These are phyloP conservation scores for Bocquillonia castaneifolia DNA, from an alignment of 441 rosid genomes.

Conservation along the genomic window DNA sequence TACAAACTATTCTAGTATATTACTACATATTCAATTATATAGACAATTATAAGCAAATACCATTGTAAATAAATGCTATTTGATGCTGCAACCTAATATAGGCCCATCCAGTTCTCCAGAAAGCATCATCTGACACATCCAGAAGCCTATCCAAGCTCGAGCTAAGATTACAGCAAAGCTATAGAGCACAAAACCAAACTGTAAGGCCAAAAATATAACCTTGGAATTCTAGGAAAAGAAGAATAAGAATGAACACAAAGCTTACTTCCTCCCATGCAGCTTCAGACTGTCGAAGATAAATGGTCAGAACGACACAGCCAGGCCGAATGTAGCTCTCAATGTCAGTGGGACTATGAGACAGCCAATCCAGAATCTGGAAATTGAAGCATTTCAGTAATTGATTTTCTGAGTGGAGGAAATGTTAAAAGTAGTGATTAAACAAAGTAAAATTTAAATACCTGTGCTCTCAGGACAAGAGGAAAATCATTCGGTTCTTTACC, in stretches of 20 bases:
- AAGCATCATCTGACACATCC: conserved; percentile 58
- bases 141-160: conserved; percentile 77
- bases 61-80: conserved; percentile 66
- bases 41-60: conserved; percentile 33
- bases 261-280: conserved; percentile 89
- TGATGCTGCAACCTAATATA: conserved; percentile 68
- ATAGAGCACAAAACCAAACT: conserved; percentile 24
- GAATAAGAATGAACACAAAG: conserved; percentile 17
- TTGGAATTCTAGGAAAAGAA: conserved; percentile 7
- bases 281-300: conserved; percentile 82
- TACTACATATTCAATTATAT: neutral
- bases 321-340: conserved; percentile 98
- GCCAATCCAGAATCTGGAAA: conserved; percentile 85
- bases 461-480: conserved; percentile 72
- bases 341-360: conserved; percentile 88
- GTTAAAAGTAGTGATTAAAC: conserved; percentile 3
- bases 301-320: conserved; percentile 78
- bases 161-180: conserved; percentile 69
- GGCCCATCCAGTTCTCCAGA: conserved; percentile 92
- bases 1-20: conserved; percentile 4
- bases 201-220: conserved; percentile 20
- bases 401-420: conserved; percentile 22
- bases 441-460: conserved; percentile 43
- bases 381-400: conserved; percentile 19
- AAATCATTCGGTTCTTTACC: conserved; percentile 92